These are phyloP conservation scores for Polygonum aviculare DNA, from an alignment of 148 eudicot species.

Conservation along the genomic window DNA sequence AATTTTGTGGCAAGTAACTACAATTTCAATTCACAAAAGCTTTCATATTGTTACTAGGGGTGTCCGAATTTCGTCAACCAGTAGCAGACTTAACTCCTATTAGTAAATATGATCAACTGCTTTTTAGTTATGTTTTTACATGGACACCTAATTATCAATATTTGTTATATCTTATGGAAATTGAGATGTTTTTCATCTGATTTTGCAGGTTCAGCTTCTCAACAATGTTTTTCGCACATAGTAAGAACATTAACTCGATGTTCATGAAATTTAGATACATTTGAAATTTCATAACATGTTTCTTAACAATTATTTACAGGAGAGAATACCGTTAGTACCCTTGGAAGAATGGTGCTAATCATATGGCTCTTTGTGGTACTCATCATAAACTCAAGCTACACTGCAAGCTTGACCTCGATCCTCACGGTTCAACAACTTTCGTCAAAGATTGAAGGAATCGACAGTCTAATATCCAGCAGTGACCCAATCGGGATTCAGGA, in stretches of 20 bases:
- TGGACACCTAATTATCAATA: too few species aligned
- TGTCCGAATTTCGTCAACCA: too few species aligned
- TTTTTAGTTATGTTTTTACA: too few species aligned
- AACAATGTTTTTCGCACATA: slow-evolving; percentile 66
- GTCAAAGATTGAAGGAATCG: slow-evolving; percentile 60
- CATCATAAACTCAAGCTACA: slow-evolving; percentile 79
- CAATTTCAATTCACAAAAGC: not conserved
- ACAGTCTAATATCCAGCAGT: slow-evolving; percentile 44
- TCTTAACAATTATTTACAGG: slow-evolving; percentile 27
- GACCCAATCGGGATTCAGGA: slow-evolving; percentile 58
- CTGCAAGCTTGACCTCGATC: slow-evolving; percentile 85
- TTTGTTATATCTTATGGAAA: not conserved
- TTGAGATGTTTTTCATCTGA: slow-evolving; percentile 3
- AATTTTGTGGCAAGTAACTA: slow-evolving; percentile 17
- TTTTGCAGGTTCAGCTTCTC: slow-evolving; percentile 83
- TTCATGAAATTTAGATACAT: not conserved
- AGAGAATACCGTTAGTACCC: slow-evolving; percentile 80
- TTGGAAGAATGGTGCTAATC: slow-evolving; percentile 72
- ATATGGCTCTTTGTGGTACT: slow-evolving; percentile 86
- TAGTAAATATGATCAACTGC: too few species aligned
- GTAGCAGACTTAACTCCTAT: too few species aligned
- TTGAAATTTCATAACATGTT: not conserved
- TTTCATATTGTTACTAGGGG: too few species aligned
- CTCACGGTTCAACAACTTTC: slow-evolving; percentile 78
- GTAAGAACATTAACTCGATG: slow-evolving; percentile 28